A percentile compares a stretch with the other conserved stretches of the same genome.
These are phyloP conservation scores for Neonectria neomacrospora DNA, from an alignment of 2,329 filamentous ascomycete species.

Conservation along the genomic window DNA sequence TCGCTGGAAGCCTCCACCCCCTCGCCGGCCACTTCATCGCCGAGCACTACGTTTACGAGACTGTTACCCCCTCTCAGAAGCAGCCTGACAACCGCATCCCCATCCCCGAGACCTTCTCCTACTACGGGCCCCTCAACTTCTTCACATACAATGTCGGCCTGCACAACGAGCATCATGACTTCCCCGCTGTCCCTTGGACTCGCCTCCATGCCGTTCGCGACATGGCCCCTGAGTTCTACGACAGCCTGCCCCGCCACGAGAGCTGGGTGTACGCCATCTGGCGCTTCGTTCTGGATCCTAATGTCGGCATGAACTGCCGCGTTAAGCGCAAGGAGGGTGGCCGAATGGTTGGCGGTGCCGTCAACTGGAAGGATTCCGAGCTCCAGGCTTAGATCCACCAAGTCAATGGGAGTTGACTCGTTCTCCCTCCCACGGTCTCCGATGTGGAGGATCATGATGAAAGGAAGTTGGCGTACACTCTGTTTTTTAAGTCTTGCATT, in stretches of 20 bases:
- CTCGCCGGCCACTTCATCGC: conserved; percentile 98
- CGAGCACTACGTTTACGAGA: conserved; percentile 90
- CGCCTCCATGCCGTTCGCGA: conserved; percentile 79
- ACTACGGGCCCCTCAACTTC: conserved; percentile 93
- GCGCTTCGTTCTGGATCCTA: conserved; percentile 92
- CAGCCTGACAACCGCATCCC: conserved; percentile 70
- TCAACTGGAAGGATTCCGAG: conserved; percentile 74
- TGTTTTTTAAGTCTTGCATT: conserved; percentile 20
- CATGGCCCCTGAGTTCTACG: conserved; percentile 92
- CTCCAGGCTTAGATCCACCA: conserved; percentile 65
- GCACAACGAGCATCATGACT: conserved; percentile 99
- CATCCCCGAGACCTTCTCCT: conserved; percentile 94
- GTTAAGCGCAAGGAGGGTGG: conserved; percentile 91
- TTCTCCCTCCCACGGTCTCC: neutral
- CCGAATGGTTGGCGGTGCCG: conserved; percentile 64
- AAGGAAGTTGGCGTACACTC: conserved; percentile 8
- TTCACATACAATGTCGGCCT: conserved; percentile 97
- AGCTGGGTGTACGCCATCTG: conserved; percentile 95
- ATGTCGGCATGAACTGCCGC: conserved; percentile 89
- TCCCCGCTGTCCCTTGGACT: conserved; percentile 96
- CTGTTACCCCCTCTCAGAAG: conserved; percentile 63
- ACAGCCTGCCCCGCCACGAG: conserved; percentile 83
- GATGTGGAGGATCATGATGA: conserved; percentile 4
- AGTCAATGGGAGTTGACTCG: neutral
- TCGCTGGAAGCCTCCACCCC: conserved; percentile 93